phyloP scores from a whole-genome alignment of 2,329 filamentous ascomycete genomes.

The Fusarium floridanum region DNA sequence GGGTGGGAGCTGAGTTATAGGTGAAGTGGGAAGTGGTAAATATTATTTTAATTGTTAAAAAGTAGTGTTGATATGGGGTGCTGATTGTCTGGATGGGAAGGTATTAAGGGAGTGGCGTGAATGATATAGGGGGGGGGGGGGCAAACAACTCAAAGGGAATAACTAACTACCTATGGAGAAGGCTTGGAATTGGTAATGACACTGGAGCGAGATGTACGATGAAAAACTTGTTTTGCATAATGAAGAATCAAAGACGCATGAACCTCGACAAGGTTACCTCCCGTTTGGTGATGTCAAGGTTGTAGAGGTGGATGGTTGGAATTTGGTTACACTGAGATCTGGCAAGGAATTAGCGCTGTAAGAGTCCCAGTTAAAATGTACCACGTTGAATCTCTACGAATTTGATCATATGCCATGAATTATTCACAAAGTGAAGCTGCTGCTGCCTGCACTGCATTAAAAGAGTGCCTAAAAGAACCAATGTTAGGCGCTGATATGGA shows the following conservation, averaged over 20 bases:
- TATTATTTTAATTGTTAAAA: too few relatives aligned
- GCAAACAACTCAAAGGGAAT: conserved; percentile 2
- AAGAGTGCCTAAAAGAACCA: neutral
- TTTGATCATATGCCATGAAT: neutral
- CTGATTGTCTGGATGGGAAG: too few relatives aligned
- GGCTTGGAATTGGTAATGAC: conserved; percentile 21
- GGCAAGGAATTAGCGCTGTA: neutral
- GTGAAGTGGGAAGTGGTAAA: too few relatives aligned
- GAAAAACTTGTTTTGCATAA: conserved; percentile 19
- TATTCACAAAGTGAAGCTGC: neutral
- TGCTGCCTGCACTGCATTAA: neutral
- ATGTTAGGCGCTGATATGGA: neutral
- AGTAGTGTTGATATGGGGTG: too few relatives aligned
- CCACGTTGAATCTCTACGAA: neutral
- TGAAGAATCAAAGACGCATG: conserved; percentile 23
- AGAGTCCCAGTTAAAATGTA: neutral
- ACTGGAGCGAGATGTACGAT: conserved; percentile 33
- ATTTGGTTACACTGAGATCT: neutral
- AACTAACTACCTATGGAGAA: neutral
- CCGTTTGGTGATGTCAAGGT: neutral
- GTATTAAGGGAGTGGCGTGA: too few relatives aligned
- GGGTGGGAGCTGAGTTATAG: too few relatives aligned
- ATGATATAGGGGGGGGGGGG: neutral
- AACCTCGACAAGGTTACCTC: conserved; percentile 13
- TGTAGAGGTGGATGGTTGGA: neutral